Evolutionary conservation across 2,329 filamentous ascomycete genomes (phyloP), one percentile per base, ranked within the genome.

Genomic region (Zymoseptoria brevis): DNA sequence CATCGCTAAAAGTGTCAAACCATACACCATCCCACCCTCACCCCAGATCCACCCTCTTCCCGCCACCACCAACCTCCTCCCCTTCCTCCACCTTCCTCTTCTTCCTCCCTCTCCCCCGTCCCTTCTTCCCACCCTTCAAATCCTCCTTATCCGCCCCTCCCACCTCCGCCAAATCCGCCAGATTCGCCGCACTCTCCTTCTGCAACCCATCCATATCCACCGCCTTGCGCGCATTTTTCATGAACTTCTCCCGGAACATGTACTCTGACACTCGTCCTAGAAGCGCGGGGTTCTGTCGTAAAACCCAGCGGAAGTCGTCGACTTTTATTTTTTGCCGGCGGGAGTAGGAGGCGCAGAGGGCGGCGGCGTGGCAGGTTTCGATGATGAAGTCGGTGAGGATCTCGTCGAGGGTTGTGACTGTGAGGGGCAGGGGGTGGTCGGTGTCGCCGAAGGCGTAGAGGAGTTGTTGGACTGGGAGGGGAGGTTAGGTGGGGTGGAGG

Each of bases 301-400:
- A 84, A 48, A 91, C 90, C 75, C 96, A 99, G 71, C 95, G 91
- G 77, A 99, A 96, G 75, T 99, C 94, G 70, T 96, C 93, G 69
- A 96, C 89, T 75, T 99, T 99, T 76, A 99, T 91, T 77, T 99
- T 99, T 69, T 96, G 90, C 1, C 94, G 88, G 0, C 91, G 88
- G 2, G 89, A 86, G 75, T 96, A 90, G 73, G 89, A 86, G 0
- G 94, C 94, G 56, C 87, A 87, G 51, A 89, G 85, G 4, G 91
- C 90, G 3, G 94, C 93, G 71, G 90, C 87, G 77, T 96, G 94
- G 75, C 89, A 93, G 57, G 94, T 87, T 73, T 94, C 90, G 72
- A 96, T 90, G 73, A 97, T 90, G 79, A 96, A 96, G 78, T 97
- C 94, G 63, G 92, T 96, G 62, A 96, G 85, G 67, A 97, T 93